These are phyloP conservation scores for Lachancea dasiensis DNA, from an alignment of 805 yeast genomes.

Conservation along the genomic window DNA sequence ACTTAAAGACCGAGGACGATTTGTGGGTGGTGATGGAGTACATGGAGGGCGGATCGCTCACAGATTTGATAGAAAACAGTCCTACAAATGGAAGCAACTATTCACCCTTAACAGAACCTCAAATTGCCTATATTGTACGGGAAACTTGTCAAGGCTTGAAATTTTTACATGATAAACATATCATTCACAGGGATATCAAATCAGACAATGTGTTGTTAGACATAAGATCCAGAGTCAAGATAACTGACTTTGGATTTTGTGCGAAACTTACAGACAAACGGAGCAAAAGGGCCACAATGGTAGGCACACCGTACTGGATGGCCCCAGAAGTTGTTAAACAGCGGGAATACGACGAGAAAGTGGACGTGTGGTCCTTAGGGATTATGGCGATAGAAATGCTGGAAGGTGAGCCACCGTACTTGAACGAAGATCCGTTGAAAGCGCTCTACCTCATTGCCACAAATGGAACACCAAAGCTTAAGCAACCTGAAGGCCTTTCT, in stretches of 20 bases:
- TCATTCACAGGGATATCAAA: conserved; percentile 94
- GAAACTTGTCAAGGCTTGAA: conserved; percentile 90
- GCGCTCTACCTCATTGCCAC: conserved; percentile 93
- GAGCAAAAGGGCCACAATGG: conserved; percentile 94
- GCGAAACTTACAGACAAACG: conserved; percentile 83
- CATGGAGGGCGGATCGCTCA: conserved; percentile 98
- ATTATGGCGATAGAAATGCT: conserved; percentile 98
- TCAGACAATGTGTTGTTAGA: conserved; percentile 90
- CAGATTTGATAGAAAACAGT: conserved; percentile 92
- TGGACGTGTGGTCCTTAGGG: conserved; percentile 97
- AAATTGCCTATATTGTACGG: conserved; percentile 83
- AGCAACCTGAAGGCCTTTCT: conserved; percentile 79
- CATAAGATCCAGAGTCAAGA: conserved; percentile 76
- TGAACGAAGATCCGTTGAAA: conserved; percentile 92
- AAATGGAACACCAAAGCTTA: conserved; percentile 92
- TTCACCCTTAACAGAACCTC: conserved; percentile 63
- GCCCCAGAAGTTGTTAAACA: conserved; percentile 98
- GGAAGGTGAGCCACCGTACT: conserved; percentile 97
- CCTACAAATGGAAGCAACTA: conserved; percentile 37
- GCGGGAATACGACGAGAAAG: conserved; percentile 94
- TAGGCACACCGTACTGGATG: conserved; percentile 99
- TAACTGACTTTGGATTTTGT: conserved; percentile 97
- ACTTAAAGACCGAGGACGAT: conserved; percentile 69
- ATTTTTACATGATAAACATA: conserved; percentile 84
- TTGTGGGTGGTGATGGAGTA: conserved; percentile 99